Conservation (phyloP, 75 land plant species). For the Pinus albicaulis region DNA sequence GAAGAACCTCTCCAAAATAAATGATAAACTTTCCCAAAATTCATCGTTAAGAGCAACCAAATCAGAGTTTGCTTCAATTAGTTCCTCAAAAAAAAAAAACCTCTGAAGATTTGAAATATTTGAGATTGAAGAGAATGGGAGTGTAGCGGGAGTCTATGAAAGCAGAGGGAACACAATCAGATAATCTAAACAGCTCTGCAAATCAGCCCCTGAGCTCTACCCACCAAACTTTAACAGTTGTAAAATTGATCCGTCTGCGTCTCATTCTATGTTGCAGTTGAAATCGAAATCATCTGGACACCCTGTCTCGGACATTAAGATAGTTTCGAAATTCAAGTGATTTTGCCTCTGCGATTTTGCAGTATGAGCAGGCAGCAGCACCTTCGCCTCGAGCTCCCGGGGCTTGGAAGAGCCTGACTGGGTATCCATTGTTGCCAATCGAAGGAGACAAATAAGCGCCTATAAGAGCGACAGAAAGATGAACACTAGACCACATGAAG, state of each 20-base stretch:
- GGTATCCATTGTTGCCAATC: no score
- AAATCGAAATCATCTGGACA: neutral
- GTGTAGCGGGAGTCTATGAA: slow-evolving; percentile 18
- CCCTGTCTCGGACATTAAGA: no score
- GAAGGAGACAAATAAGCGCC: no score
- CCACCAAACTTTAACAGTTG: slow-evolving; percentile 37
- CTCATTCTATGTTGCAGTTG: neutral
- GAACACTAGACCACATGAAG: no score
- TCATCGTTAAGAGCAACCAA: slow-evolving; percentile 37
- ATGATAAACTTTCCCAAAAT: slow-evolving; percentile 33
- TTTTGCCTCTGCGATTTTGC: no score
- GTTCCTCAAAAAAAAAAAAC: slow-evolving; percentile 41
- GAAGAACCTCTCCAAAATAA: slow-evolving; percentile 39
- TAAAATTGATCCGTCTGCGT: slow-evolving; percentile 10
- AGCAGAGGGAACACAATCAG: slow-evolving; percentile 33
- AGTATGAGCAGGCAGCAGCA: no score
- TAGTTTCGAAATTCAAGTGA: no score
- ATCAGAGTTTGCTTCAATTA: slow-evolving; percentile 30
- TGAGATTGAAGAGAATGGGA: slow-evolving; percentile 51
- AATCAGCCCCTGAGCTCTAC: slow-evolving; percentile 43
- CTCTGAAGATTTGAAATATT: slow-evolving; percentile 44
- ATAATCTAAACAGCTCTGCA: slow-evolving; percentile 47
- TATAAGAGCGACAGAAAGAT: no score
- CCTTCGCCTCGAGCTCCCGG: no score
- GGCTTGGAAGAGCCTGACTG: no score